Percentiles rank a stretch among this genome's conserved stretches.
phyloP scores from a whole-genome alignment of 2,329 filamentous ascomycete genomes.

The Arthrobotrys megalospora region DNA sequence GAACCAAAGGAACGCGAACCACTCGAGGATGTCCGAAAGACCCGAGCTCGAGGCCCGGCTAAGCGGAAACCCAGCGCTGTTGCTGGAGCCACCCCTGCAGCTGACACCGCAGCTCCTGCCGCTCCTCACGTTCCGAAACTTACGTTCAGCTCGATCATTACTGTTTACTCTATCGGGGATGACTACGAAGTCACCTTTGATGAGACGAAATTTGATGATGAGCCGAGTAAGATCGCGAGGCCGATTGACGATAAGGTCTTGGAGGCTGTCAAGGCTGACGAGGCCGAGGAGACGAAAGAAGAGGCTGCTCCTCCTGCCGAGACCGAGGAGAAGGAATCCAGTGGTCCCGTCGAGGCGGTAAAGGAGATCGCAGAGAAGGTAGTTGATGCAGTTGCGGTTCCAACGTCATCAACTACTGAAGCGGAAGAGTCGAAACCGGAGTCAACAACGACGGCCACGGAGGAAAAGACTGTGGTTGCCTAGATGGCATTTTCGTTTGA shows the following conservation, averaged over 20 bases:
- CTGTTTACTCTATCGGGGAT: conserved; percentile 60
- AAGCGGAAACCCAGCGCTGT: conserved; percentile 74
- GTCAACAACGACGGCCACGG: conserved; percentile 27
- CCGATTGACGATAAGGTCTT: conserved; percentile 36
- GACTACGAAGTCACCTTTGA: conserved; percentile 60
- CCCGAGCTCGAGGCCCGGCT: conserved; percentile 88
- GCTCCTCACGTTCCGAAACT: conserved; percentile 41
- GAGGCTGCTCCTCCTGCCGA: conserved; percentile 9
- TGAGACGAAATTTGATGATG: conserved; percentile 60
- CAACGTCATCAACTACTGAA: conserved; percentile 17
- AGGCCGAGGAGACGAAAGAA: conserved; percentile 21
- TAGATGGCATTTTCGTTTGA: conserved; percentile 29
- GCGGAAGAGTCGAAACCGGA: conserved; percentile 50
- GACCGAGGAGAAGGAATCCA: conserved; percentile 24
- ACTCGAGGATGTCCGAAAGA: conserved; percentile 90
- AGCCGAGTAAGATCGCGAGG: conserved; percentile 56
- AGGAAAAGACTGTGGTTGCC: conserved; percentile 46
- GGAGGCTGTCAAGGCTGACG: conserved; percentile 22
- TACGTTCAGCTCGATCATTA: conserved; percentile 59
- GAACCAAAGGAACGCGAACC: conserved; percentile 70
- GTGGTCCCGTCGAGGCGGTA: conserved; percentile 23
- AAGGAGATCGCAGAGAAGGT: conserved; percentile 40
- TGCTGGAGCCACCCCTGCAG: conserved; percentile 29
- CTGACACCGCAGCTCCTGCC: not conserved
- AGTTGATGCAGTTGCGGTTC: conserved; percentile 25